phyloP scores from a whole-genome alignment of 2,329 filamentous ascomycete species.

The Hypoxylon sp. region DNA sequence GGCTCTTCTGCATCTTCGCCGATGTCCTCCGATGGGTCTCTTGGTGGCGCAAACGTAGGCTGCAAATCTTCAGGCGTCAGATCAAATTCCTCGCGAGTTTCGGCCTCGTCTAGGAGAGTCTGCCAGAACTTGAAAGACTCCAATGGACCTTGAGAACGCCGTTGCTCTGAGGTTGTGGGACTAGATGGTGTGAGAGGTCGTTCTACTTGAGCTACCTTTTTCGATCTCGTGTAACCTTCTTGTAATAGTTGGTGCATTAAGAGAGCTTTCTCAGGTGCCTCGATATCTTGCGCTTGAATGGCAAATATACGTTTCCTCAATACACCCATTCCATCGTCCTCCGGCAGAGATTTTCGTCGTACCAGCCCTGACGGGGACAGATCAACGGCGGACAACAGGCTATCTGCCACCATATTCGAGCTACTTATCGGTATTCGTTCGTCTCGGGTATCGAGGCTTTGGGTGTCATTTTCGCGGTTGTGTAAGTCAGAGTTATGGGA shows the following conservation, averaged over 20 bases:
- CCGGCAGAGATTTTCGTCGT: constrained; percentile 66
- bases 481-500: constrained; percentile 24
- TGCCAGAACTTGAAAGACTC: constrained; percentile 74
- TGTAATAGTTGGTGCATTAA: constrained; percentile 80
- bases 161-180: constrained; percentile 59
- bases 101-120: constrained; percentile 60
- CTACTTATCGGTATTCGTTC: constrained; percentile 31
- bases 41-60: constrained; percentile 75
- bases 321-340: constrained; percentile 82
- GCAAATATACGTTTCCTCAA: constrained; percentile 77
- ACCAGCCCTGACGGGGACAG: constrained; percentile 15
- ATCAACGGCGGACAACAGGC: constrained; percentile 19
- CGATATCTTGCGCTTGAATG: constrained; percentile 74
- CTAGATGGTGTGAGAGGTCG: constrained; percentile 56
- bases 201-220: constrained; percentile 52
- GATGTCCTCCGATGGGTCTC: constrained; percentile 57
- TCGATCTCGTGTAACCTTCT: constrained; percentile 73
- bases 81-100: constrained; percentile 61
- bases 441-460: constrained; percentile 26
- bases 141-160: constrained; percentile 62
- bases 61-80: constrained; percentile 73
- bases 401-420: constrained; percentile 36
- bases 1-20: constrained; percentile 62
- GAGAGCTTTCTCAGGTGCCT: constrained; percentile 76
- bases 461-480: constrained; percentile 21